Evolutionary conservation across 2,329 filamentous ascomycete genomes (phyloP).

Genomic region (Aspergillus ustus): DNA sequence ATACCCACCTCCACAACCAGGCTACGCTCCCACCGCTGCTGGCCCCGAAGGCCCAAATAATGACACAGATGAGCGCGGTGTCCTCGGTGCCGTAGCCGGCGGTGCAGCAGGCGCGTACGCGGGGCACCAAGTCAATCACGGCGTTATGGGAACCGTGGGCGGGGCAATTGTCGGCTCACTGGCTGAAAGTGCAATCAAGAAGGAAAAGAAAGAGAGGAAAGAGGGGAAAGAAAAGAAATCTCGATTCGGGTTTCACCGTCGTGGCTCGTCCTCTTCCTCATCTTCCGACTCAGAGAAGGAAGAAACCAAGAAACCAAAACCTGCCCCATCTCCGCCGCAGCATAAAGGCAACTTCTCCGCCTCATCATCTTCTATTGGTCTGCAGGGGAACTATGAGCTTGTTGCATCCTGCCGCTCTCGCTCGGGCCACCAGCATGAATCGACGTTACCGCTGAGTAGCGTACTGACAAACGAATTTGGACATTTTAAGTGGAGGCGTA

Average conservation of each 20-base stretch:
- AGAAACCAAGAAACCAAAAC: not conserved
- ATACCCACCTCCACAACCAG: not conserved
- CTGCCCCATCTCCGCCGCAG: not conserved
- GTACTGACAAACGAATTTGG: constrained; percentile 45
- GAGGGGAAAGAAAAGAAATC: constrained; percentile 14
- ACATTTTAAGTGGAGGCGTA: constrained; percentile 38
- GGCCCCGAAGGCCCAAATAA: constrained; percentile 23
- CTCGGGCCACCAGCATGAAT: constrained; percentile 37
- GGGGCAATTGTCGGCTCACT: constrained; percentile 51
- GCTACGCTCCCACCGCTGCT: constrained; percentile 10
- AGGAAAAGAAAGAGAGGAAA: constrained; percentile 31
- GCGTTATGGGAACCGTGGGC: constrained; percentile 51
- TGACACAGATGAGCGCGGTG: constrained; percentile 43
- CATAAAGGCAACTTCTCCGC: constrained; percentile 44
- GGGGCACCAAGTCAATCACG: constrained; percentile 52
- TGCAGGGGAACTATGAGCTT: constrained; percentile 42
- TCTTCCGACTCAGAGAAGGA: constrained; percentile 6
- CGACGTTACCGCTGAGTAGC: constrained; percentile 42
- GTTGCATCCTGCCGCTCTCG: constrained; percentile 40
- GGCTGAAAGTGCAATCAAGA: constrained; percentile 50
- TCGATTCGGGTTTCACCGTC: constrained; percentile 5
- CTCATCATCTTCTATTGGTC: constrained; percentile 36
- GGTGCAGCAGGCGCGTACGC: constrained; percentile 50
- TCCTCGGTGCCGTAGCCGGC: constrained; percentile 51
- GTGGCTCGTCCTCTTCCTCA: not conserved